Evolutionary conservation across 176 grass and related monocot species (phyloP).

Genomic region (Chloris gayana): DNA sequence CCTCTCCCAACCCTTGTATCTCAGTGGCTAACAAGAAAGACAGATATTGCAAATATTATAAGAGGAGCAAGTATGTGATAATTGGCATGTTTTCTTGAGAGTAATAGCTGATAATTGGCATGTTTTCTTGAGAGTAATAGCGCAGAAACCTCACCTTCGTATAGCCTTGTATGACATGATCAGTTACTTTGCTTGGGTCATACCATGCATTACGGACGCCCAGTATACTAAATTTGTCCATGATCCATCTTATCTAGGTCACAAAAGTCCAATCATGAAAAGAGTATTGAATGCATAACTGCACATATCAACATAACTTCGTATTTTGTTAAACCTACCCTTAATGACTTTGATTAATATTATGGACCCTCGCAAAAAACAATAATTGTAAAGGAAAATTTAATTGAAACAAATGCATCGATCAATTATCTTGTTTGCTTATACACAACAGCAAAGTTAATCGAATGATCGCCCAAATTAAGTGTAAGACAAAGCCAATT

Average conservation of each 20-base stretch:
- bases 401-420: background rate
- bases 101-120: too few relatives aligned
- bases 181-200: slow-evolving; percentile 75
- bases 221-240: slow-evolving; percentile 84
- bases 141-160: slow-evolving; percentile 63
- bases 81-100: background rate
- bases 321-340: too few relatives aligned
- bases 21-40: slow-evolving; percentile 62
- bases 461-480: background rate
- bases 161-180: slow-evolving; percentile 87
- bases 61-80: background rate
- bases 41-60: background rate
- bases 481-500: background rate
- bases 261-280: slow-evolving; percentile 25
- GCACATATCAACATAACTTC: background rate
- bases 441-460: background rate
- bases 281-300: background rate
- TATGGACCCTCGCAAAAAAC: too few relatives aligned
- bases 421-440: background rate
- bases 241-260: slow-evolving; percentile 67
- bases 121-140: too few relatives aligned
- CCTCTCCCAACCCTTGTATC: slow-evolving; percentile 80
- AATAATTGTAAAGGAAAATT: background rate
- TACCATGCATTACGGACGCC: slow-evolving; percentile 82
- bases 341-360: too few relatives aligned